These are phyloP conservation scores for Silene conica DNA, from an alignment of 148 eudicot genomes.

Conservation along the genomic window DNA sequence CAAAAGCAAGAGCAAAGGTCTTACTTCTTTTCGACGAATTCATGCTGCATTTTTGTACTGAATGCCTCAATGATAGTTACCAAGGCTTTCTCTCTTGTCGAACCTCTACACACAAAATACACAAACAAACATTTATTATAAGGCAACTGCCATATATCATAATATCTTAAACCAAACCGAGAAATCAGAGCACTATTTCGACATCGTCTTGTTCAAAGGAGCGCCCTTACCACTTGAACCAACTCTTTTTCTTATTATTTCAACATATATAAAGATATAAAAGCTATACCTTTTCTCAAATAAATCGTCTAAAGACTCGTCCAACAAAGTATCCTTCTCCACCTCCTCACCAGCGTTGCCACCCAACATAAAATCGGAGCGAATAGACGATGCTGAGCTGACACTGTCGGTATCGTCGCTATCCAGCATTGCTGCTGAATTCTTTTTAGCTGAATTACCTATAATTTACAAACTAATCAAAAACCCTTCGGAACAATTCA, in stretches of 20 bases:
- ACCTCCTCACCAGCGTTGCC: constrained; percentile 49
- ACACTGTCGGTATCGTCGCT: constrained; percentile 74
- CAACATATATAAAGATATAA: no score
- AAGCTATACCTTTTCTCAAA: constrained; percentile 68
- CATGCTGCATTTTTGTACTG: constrained; percentile 57
- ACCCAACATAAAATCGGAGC: constrained; percentile 43
- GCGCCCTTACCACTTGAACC: no score
- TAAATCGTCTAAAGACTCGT: constrained; percentile 61
- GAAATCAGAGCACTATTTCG: no score
- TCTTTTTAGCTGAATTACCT: constrained; percentile 74
- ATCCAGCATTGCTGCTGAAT: constrained; percentile 67
- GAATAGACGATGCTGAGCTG: constrained; percentile 64
- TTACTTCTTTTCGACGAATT: constrained; percentile 89
- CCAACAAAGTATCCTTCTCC: constrained; percentile 62
- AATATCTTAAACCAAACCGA: no score
- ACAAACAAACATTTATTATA: background rate
- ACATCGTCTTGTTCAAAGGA: no score
- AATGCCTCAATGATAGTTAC: constrained; percentile 64
- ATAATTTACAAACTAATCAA: constrained; percentile 12
- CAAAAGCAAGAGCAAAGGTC: background rate
- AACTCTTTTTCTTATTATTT: no score
- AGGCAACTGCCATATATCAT: no score
- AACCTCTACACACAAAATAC: constrained; percentile 40
- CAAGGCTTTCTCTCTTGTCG: constrained; percentile 83
- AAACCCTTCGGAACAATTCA: background rate